Base-by-base conservation (phyloP, 495 filamentous ascomycete genomes). In the Neurospora tetrasperma region DNA sequence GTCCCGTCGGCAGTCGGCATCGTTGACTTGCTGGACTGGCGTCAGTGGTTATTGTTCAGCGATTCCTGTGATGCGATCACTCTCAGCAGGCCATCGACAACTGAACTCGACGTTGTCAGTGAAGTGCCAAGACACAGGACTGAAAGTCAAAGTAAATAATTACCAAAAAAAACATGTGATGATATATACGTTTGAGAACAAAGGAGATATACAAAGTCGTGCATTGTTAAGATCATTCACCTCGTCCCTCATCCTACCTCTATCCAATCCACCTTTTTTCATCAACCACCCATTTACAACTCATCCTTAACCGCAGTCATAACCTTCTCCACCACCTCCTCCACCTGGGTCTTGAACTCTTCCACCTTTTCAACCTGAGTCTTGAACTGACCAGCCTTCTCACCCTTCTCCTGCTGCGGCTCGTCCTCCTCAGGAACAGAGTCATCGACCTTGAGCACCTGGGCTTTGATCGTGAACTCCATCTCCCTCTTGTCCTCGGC, bases 381-480 rank as follows among this genome's bases (percentile, higher is more conserved):
- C 20, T 54, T 54, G 46, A 54, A 54, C 46, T 54, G 46, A 48
- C 4, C 44, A 23, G 46, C 46, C 46, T 23, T 48, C n/a, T 48
- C 44, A 11, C 44, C 46, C 4, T 5, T 2, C 46, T 48, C n/a
- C 9, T 20, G 10, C n/a, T 20, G 10, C n/a, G 23, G n/a, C n/a
- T 54, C 46, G 5, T 3, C 0, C 0, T 54, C 46, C 20, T 54
- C 46, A 1, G 46, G 20, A 14, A 54, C 46, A 14, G 46, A 54
- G 20, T 54, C 46, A 54, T 54, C 46, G 20, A 54, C 46, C 75
- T 78, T 76, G 31, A 82, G 70, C 8, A 78, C 72, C 74, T 79
- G 69, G 4, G 80, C 78, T 74, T 74, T 76, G 69, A 82, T 71
- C 0, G 74, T 75, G 43, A 82, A 79, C 75, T 79, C 76, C 7